Conservation (phyloP, 148 eudicot genomes). For the Rhododendron ferrugineum region DNA sequence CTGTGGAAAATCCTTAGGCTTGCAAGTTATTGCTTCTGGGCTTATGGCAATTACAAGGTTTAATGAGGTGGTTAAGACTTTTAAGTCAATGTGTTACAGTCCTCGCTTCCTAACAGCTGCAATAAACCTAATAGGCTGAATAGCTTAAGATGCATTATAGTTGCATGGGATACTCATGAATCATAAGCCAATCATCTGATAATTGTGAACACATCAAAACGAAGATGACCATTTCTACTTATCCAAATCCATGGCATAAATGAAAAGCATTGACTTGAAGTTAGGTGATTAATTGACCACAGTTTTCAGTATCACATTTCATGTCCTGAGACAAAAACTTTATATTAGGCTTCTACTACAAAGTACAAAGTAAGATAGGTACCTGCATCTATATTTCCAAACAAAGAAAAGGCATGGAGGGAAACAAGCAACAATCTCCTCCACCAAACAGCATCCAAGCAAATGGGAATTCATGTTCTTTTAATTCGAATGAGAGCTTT, state of each 20-base stretch:
- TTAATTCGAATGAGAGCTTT: conserved; percentile 1
- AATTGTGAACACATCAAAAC: neutral
- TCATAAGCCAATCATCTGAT: neutral
- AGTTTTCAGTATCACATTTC: neutral
- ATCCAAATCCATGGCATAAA: neutral
- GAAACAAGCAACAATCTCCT: neutral
- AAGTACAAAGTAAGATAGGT: neutral
- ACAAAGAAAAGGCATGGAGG: neutral
- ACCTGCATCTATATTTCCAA: neutral
- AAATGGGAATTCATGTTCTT: neutral
- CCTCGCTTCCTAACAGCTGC: neutral
- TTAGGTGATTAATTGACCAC: neutral
- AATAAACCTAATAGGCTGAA: neutral
- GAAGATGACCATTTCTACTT: neutral
- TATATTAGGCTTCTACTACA: neutral
- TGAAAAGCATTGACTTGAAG: neutral
- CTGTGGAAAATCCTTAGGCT: neutral
- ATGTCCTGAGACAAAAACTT: neutral
- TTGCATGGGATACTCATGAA: neutral
- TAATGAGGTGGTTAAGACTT: neutral
- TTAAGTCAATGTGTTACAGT: neutral
- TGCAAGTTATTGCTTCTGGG: neutral
- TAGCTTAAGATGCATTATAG: neutral
- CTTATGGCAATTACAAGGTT: neutral
- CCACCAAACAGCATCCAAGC: neutral